Percentiles rank a stretch among this genome's conserved stretches.
phyloP scores from a whole-genome alignment of 2,329 filamentous ascomycete genomes.

The Aspergillus novoparasiticus region DNA sequence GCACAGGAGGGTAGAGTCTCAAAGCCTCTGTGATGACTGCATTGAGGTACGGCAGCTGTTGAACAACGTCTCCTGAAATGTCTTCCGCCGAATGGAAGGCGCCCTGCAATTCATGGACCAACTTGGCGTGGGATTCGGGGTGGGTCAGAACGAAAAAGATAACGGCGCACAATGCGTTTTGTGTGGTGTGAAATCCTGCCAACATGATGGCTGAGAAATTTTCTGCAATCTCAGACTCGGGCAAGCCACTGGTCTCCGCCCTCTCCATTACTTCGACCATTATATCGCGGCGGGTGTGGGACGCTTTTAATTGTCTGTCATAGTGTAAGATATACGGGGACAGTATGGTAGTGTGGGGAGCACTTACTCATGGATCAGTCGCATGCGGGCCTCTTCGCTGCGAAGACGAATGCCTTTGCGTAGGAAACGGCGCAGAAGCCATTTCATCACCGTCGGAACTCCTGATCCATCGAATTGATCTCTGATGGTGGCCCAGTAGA shows the following conservation, averaged over 20 bases:
- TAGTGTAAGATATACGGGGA: neutral
- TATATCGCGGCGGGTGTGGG: slow-evolving; percentile 26
- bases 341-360: neutral
- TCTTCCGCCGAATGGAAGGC: slow-evolving; percentile 22
- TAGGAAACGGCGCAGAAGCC: slow-evolving; percentile 28
- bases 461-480: slow-evolving; percentile 31
- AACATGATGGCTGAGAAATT: slow-evolving; percentile 33
- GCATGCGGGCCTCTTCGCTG: slow-evolving; percentile 27
- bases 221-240: slow-evolving; percentile 27
- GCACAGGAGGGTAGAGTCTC: slow-evolving; percentile 35
- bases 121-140: slow-evolving; percentile 20
- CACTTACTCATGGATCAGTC: slow-evolving; percentile 27
- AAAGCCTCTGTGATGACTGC: slow-evolving; percentile 35
- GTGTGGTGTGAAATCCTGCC: slow-evolving; percentile 30
- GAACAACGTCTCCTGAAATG: slow-evolving; percentile 20
- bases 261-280: slow-evolving; percentile 32
- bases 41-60: slow-evolving; percentile 31
- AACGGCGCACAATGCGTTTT: slow-evolving; percentile 28
- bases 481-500: slow-evolving; percentile 30
- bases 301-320: slow-evolving; percentile 23
- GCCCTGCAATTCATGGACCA: slow-evolving; percentile 22
- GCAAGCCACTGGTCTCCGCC: slow-evolving; percentile 17
- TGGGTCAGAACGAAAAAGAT: slow-evolving; percentile 32
- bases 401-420: slow-evolving; percentile 26
- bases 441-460: slow-evolving; percentile 28